phyloP scores from a whole-genome alignment of 257 asterid species.

The Misopates orontium region DNA sequence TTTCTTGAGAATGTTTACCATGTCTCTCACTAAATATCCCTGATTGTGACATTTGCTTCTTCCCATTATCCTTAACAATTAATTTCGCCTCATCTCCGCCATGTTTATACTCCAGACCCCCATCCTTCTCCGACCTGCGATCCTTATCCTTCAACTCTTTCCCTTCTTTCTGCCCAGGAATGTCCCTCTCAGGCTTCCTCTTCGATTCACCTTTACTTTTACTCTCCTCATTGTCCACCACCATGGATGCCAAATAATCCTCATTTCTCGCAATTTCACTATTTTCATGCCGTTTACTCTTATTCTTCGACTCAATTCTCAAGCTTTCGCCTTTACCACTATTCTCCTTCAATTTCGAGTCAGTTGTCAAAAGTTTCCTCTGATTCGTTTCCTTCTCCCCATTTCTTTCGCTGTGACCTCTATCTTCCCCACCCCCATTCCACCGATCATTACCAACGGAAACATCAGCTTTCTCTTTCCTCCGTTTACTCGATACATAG shows the following conservation, averaged over 20 bases:
- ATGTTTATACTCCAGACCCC: slow-evolving; percentile 53
- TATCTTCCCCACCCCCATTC: slow-evolving; percentile 73
- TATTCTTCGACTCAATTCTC: slow-evolving; percentile 57
- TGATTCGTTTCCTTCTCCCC: slow-evolving; percentile 49
- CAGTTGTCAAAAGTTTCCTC: slow-evolving; percentile 34
- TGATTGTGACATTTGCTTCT: slow-evolving; percentile 53
- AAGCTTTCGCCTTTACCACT: slow-evolving; percentile 49
- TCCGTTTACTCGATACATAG: slow-evolving; percentile 67
- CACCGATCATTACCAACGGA: slow-evolving; percentile 63
- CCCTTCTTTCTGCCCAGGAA: slow-evolving; percentile 59
- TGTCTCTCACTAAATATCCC: slow-evolving; percentile 61
- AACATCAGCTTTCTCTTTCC: slow-evolving; percentile 63
- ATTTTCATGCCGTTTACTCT: slow-evolving; percentile 62
- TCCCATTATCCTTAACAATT: slow-evolving; percentile 44
- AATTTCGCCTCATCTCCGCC: slow-evolving; percentile 48
- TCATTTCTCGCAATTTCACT: slow-evolving; percentile 56
- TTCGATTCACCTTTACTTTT: slow-evolving; percentile 69
- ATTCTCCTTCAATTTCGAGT: slow-evolving; percentile 54
- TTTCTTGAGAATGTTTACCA: slow-evolving; percentile 66
- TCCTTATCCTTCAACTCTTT: slow-evolving; percentile 77
- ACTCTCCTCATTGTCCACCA: slow-evolving; percentile 65
- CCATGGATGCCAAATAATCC: slow-evolving; percentile 40
- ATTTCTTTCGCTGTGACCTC: slow-evolving; percentile 43
- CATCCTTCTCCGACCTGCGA: slow-evolving; percentile 68
- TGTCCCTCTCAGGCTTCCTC: slow-evolving; percentile 83